Percentiles rank a stretch among this genome's conserved stretches.
Evolutionary conservation across 768 basidiomycete species (phyloP).

Genomic region (Boletus sp.): DNA sequence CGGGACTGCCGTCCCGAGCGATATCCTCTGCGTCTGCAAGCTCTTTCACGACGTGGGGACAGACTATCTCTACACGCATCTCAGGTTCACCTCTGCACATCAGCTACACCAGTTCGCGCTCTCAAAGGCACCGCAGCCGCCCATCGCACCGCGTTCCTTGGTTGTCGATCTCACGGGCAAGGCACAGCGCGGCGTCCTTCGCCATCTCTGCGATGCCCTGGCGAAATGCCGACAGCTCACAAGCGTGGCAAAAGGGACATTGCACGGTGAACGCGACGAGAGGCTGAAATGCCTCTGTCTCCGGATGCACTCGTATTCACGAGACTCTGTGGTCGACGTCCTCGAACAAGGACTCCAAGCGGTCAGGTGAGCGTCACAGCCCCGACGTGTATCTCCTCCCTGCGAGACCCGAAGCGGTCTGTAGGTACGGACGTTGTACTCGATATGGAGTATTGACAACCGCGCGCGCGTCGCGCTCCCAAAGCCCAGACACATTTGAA

Average conservation of each 20-base stretch:
- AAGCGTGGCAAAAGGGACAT: neutral
- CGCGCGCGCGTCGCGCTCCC: neutral
- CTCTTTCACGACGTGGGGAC: constrained; percentile 21
- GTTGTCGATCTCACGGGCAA: constrained; percentile 31
- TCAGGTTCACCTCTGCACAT: constrained; percentile 22
- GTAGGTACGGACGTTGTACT: neutral
- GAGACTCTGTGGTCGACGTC: constrained; percentile 27
- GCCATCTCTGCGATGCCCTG: constrained; percentile 27
- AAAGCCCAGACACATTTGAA: constrained; percentile 46
- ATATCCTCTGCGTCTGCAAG: constrained; percentile 23
- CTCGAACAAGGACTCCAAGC: constrained; percentile 35
- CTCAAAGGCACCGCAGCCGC: constrained; percentile 5
- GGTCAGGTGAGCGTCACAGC: constrained; percentile 34
- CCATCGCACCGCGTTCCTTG: constrained; percentile 29
- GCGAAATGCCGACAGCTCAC: constrained; percentile 20
- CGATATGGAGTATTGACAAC: neutral
- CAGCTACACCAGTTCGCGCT: constrained; percentile 22
- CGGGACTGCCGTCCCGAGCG: constrained; percentile 11
- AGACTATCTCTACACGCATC: constrained; percentile 24
- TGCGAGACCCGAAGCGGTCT: neutral
- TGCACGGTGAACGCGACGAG: neutral
- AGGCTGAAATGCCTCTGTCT: constrained; percentile 34
- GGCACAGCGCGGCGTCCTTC: constrained; percentile 26
- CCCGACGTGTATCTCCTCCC: neutral
- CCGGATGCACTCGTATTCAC: constrained; percentile 40